Evolutionary conservation across 2,329 filamentous ascomycete genomes (phyloP).

Genomic region (Tolypocladium amazonense): DNA sequence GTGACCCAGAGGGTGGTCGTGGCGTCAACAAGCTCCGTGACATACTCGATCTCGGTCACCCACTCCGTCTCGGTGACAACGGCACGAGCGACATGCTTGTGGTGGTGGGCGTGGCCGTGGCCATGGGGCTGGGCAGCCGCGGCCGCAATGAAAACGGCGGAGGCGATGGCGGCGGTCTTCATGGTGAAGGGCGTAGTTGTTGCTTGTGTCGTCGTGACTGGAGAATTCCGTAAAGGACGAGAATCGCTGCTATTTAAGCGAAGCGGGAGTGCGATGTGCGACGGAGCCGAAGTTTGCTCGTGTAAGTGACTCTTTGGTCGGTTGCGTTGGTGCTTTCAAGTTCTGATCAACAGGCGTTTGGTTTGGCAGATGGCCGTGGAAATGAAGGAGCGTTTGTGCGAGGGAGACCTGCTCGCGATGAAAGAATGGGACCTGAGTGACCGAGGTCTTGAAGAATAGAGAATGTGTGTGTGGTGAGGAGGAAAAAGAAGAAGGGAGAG

Average conservation of each 20-base stretch:
- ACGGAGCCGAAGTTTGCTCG: neutral
- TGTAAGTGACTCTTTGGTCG: neutral
- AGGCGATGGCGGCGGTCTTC: conserved; percentile 27
- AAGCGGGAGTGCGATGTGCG: neutral
- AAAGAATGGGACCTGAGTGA: conserved; percentile 3
- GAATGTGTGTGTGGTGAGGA: neutral
- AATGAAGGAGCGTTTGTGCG: conserved; percentile 5
- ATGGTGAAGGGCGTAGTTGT: conserved; percentile 19
- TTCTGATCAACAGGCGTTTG: neutral
- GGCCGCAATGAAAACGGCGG: conserved; percentile 24
- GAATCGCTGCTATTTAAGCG: neutral
- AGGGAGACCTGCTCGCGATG: conserved; percentile 3
- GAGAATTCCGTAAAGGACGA: neutral
- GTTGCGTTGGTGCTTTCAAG: neutral
- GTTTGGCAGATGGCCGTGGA: neutral
- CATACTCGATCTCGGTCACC: conserved; percentile 36
- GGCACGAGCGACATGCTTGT: conserved; percentile 26
- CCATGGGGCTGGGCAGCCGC: conserved; percentile 41
- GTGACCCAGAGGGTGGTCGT: conserved; percentile 35
- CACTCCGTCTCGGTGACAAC: conserved; percentile 39
- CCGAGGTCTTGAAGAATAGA: neutral
- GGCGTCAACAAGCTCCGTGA: conserved; percentile 38
- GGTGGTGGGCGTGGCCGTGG: conserved; percentile 23
- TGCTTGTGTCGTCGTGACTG: conserved; percentile 3
- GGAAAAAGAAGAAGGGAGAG: neutral